Percentiles rank a stretch among this genome's conserved stretches.
These are phyloP conservation scores for Candida awuae DNA, from an alignment of 805 yeast species.

Conservation along the genomic window DNA sequence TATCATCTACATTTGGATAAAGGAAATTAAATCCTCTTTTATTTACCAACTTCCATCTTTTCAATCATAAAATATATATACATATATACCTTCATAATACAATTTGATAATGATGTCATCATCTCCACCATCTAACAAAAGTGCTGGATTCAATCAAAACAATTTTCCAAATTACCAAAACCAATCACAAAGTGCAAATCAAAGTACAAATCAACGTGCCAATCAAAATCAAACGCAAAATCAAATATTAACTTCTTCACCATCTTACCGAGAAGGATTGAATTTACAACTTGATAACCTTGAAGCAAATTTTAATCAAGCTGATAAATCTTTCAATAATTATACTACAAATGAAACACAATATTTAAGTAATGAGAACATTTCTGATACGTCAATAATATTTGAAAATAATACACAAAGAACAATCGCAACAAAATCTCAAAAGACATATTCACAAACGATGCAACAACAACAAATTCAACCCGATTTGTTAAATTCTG, in stretches of 20 bases:
- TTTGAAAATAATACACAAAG: conserved; percentile 1
- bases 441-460: conserved; percentile 5
- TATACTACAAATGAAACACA: conserved; percentile 9
- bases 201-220: too few species aligned
- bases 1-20: too few species aligned
- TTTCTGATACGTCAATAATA: conserved; percentile 2
- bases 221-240: too few species aligned
- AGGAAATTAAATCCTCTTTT: too few species aligned
- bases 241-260: conserved; percentile 23
- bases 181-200: conserved; percentile 11
- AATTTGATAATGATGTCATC: conserved; percentile 27
- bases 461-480: conserved; percentile 2
- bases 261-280: conserved; percentile 17
- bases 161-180: conserved; percentile 12
- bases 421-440: conserved; percentile 3
- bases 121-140: conserved; percentile 27
- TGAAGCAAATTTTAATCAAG: conserved; percentile 9
- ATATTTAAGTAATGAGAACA: background rate
- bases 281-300: conserved; percentile 15
- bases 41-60: too few species aligned
- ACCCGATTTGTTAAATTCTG: conserved; percentile 6
- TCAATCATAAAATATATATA: background rate
- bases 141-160: conserved; percentile 16
- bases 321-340: background rate
- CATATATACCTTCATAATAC: background rate